Evolutionary conservation across 108 stramenopile species (phyloP).

Genomic region (Licmophora abbreviata): DNA sequence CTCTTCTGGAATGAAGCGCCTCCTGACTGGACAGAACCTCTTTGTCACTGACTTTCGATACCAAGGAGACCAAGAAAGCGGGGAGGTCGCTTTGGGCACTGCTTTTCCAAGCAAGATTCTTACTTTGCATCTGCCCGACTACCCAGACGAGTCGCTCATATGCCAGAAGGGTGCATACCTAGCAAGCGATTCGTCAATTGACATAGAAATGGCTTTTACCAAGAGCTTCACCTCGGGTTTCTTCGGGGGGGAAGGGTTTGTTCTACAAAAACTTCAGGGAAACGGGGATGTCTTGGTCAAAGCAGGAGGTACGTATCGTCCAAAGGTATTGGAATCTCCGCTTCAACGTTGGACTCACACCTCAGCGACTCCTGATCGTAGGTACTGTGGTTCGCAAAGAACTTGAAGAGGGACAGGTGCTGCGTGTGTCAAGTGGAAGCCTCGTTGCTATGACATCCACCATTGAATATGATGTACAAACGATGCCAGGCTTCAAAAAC

Average conservation of each 20-base stretch:
- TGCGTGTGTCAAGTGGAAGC: slow-evolving; percentile 72
- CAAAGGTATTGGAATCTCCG: too few species aligned
- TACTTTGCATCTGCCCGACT: slow-evolving; percentile 56
- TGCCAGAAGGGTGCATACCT: slow-evolving; percentile 81
- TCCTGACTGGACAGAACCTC: slow-evolving; percentile 82
- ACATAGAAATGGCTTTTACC: slow-evolving; percentile 78
- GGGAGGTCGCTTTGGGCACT: slow-evolving; percentile 70
- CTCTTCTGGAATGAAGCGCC: slow-evolving; percentile 41
- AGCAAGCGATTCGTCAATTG: slow-evolving; percentile 64
- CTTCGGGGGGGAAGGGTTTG: slow-evolving; percentile 89
- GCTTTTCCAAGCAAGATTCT: slow-evolving; percentile 85
- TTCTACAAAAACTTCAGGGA: slow-evolving; percentile 73
- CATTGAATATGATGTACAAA: slow-evolving; percentile 75
- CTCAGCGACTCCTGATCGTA: too few species aligned
- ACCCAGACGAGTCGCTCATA: slow-evolving; percentile 55
- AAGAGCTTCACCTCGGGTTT: slow-evolving; percentile 67
- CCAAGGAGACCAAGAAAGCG: slow-evolving; percentile 3
- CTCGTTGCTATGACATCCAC: slow-evolving; percentile 71
- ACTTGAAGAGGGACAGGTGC: slow-evolving; percentile 62
- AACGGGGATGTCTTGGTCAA: slow-evolving; percentile 78
- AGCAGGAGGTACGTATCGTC: slow-evolving; percentile 60
- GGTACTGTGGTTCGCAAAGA: slow-evolving; percentile 44
- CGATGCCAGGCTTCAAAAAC: slow-evolving; percentile 77
- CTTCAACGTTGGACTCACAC: too few species aligned
- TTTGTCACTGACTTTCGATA: slow-evolving; percentile 82